Conservation (phyloP, 1,284 basidiomycete genomes). For the Leucocoprinus gongylophorus region DNA sequence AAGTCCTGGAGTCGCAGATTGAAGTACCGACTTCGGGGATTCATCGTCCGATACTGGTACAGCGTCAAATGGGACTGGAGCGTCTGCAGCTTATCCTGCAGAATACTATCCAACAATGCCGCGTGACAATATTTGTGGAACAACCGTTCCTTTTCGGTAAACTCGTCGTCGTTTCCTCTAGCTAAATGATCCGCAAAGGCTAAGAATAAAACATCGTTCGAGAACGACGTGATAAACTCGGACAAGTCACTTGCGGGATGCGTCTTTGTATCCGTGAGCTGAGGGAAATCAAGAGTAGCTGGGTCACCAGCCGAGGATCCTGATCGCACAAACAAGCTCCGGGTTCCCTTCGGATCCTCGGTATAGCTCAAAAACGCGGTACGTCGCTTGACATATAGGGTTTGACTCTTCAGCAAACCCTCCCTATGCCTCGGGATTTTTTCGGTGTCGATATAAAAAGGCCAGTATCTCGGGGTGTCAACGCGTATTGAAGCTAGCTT, state of each 20-base stretch:
- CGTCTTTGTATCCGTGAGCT: conserved; percentile 56
- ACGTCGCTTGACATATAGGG: conserved; percentile 86
- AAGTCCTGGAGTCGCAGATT: conserved; percentile 63
- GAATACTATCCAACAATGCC: conserved; percentile 77
- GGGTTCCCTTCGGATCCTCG: conserved; percentile 87
- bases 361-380: conserved; percentile 90
- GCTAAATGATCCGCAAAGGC: conserved; percentile 73
- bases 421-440: conserved; percentile 62
- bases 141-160: conserved; percentile 50
- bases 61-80: conserved; percentile 69
- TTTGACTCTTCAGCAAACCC: conserved; percentile 68
- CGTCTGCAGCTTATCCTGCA: conserved; percentile 81
- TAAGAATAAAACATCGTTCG: conserved; percentile 68
- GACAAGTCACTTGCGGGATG: conserved; percentile 67
- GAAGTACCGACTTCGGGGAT: conserved; percentile 50
- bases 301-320: conserved; percentile 70
- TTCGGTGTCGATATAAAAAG: conserved; percentile 74
- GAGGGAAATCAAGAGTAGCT: conserved; percentile 75
- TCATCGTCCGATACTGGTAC: conserved; percentile 57
- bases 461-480: conserved; percentile 93
- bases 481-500: conserved; percentile 73
- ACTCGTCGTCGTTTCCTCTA: conserved; percentile 46
- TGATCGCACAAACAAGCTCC: conserved; percentile 80
- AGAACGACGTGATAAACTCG: conserved; percentile 81
- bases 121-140: conserved; percentile 74